Conservation (phyloP, 257 asterid species). For the Fraxinus excelsior region DNA sequence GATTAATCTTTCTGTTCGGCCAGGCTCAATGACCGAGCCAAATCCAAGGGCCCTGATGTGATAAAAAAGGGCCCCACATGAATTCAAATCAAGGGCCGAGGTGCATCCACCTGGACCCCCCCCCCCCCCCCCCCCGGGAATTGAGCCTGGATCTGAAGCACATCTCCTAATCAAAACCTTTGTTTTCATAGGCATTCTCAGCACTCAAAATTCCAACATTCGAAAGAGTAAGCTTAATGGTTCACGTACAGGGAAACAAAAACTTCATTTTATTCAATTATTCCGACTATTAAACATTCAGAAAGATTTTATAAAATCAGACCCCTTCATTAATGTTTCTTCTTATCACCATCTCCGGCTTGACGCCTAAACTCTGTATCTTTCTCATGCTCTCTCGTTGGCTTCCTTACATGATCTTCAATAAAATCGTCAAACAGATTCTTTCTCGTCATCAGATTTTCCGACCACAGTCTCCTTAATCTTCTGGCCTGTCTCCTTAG, state of each 20-base stretch:
- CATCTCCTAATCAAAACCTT: no score
- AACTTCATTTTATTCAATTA: not conserved
- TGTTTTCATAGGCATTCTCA: no score
- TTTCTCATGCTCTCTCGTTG: conserved; percentile 33
- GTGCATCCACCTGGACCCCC: no score
- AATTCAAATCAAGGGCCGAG: no score
- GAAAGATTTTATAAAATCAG: not conserved
- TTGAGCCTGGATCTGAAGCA: no score
- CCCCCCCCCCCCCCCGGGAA: no score
- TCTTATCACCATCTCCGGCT: not conserved
- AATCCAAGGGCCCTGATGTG: no score
- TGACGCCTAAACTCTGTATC: conserved; percentile 2
- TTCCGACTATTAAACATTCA: not conserved
- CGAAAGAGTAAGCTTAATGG: no score
- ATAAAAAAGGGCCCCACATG: no score
- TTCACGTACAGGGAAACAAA: not conserved
- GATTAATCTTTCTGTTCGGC: no score
- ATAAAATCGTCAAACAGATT: conserved; percentile 40
- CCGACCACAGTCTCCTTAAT: conserved; percentile 47
- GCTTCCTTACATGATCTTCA: conserved; percentile 50
- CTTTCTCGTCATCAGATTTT: conserved; percentile 35
- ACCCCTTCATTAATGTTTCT: not conserved
- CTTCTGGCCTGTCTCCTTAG: not conserved
- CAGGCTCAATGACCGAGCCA: no score
- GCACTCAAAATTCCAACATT: no score